Percentiles rank a stretch among this genome's conserved stretches.
Evolutionary conservation across 2,329 filamentous ascomycete genomes (phyloP).

Genomic region (Exophiala sp.): DNA sequence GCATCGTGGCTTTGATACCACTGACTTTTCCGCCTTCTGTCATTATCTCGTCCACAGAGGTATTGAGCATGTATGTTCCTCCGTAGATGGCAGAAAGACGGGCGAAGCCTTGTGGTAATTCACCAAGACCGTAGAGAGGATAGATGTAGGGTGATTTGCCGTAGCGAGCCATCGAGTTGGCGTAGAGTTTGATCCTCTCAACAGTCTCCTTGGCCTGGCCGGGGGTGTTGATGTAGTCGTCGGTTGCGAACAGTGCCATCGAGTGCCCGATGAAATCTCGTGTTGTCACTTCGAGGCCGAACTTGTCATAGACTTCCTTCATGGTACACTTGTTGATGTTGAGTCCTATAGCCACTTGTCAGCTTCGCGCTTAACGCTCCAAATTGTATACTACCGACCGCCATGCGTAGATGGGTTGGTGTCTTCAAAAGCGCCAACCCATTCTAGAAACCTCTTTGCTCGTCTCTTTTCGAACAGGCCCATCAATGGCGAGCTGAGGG

Average conservation of each 20-base stretch:
- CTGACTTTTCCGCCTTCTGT: conserved; percentile 83
- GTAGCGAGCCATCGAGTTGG: conserved; percentile 94
- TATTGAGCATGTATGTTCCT: conserved; percentile 99
- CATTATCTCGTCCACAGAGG: conserved; percentile 81
- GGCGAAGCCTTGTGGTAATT: conserved; percentile 96
- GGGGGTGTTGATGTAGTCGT: conserved; percentile 73
- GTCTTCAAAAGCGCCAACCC: conserved; percentile 81
- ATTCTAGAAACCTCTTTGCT: conserved; percentile 95
- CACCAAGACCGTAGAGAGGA: conserved; percentile 92
- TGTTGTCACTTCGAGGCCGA: conserved; percentile 82
- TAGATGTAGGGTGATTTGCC: conserved; percentile 99
- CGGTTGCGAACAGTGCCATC: conserved; percentile 92
- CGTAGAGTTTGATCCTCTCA: conserved; percentile 90
- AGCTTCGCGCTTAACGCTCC: neutral
- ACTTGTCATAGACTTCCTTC: conserved; percentile 99
- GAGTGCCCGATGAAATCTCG: conserved; percentile 96
- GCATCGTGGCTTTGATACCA: conserved; percentile 97
- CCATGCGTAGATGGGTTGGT: conserved; percentile 84
- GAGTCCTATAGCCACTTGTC: conserved; percentile 54
- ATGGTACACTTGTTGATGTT: conserved; percentile 77
- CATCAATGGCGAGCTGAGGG: conserved; percentile 89
- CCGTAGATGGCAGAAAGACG: conserved; percentile 97
- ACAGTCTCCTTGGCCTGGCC: conserved; percentile 81
- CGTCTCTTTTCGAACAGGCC: conserved; percentile 96
- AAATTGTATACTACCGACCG: conserved; percentile 53